Evolutionary conservation across 2,329 filamentous ascomycete genomes (phyloP).

Genomic region (Gaeumannomyces sp.): DNA sequence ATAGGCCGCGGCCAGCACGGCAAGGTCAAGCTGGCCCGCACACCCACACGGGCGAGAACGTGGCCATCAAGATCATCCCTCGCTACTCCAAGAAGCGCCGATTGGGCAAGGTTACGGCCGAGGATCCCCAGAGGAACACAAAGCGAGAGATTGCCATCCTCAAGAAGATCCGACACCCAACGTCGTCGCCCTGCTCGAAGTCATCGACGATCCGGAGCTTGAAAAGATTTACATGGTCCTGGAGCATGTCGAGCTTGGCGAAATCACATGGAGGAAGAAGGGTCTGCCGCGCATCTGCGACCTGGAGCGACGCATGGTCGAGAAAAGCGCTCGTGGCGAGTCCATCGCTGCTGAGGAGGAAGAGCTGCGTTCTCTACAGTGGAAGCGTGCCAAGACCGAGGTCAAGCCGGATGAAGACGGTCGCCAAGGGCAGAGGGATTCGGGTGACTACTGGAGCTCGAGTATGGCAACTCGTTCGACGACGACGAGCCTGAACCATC

Average conservation of each 20-base stretch:
- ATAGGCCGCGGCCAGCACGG: conserved; percentile 93
- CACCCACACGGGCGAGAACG: conserved; percentile 65
- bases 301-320: conserved; percentile 74
- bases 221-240: conserved; percentile 99
- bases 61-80: conserved; percentile 98
- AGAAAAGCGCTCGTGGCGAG: conserved; percentile 61
- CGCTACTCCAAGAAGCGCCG: conserved; percentile 89
- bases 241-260: conserved; percentile 89
- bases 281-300: conserved; percentile 76
- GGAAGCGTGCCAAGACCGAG: conserved; percentile 51
- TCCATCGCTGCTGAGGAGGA: conserved; percentile 54
- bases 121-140: conserved; percentile 67
- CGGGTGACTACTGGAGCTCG: conserved; percentile 74
- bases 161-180: conserved; percentile 98
- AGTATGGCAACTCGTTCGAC: conserved; percentile 62
- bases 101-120: conserved; percentile 71
- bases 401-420: conserved; percentile 46
- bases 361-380: conserved; percentile 53
- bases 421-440: conserved; percentile 42
- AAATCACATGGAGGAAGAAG: conserved; percentile 90
- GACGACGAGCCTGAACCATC: conserved; percentile 27
- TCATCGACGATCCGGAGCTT: conserved; percentile 92
- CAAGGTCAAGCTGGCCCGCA: conserved; percentile 91
- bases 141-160: conserved; percentile 96
- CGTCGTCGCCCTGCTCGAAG: conserved; percentile 88